phyloP scores from a whole-genome alignment of 140 eudicot genomes.

The Stevia rebaudiana region DNA sequence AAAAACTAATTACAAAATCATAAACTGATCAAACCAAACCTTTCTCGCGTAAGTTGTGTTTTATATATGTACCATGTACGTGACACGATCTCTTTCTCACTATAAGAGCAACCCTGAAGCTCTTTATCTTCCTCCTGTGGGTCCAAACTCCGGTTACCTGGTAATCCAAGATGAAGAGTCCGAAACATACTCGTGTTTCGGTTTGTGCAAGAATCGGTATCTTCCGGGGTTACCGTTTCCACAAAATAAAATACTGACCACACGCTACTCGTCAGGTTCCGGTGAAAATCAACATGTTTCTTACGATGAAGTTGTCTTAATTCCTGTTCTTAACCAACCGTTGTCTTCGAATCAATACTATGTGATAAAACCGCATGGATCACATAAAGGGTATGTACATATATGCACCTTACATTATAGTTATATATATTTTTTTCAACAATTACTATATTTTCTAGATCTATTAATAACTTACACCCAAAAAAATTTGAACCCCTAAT shows the following conservation, averaged over 20 bases:
- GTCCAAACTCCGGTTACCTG: conserved; percentile 71
- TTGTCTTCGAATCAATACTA: conserved; percentile 63
- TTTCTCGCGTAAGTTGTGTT: neutral
- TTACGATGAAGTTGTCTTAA: conserved; percentile 28
- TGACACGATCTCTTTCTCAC: conserved; percentile 58
- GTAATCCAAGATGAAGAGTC: conserved; percentile 76
- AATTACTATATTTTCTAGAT: too few relatives aligned
- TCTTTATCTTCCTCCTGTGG: conserved; percentile 46
- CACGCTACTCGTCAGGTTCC: conserved; percentile 11
- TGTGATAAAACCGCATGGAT: conserved; percentile 46
- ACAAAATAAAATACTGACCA: conserved; percentile 46
- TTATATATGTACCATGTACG: conserved; percentile 62
- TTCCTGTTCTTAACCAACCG: conserved; percentile 64
- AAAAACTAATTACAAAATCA: too few relatives aligned
- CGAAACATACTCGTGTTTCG: conserved; percentile 51
- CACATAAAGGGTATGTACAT: conserved; percentile 68
- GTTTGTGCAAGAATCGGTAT: conserved; percentile 31
- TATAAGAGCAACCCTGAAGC: conserved; percentile 40
- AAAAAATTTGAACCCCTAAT: too few relatives aligned
- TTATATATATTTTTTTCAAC: too few relatives aligned
- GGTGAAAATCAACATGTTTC: conserved; percentile 4
- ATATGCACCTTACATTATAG: too few relatives aligned
- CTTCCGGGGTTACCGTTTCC: conserved; percentile 55
- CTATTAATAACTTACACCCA: too few relatives aligned
- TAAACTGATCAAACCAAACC: neutral